Conservation (phyloP, 1,284 basidiomycete species). For the Tilletia walkeri region DNA sequence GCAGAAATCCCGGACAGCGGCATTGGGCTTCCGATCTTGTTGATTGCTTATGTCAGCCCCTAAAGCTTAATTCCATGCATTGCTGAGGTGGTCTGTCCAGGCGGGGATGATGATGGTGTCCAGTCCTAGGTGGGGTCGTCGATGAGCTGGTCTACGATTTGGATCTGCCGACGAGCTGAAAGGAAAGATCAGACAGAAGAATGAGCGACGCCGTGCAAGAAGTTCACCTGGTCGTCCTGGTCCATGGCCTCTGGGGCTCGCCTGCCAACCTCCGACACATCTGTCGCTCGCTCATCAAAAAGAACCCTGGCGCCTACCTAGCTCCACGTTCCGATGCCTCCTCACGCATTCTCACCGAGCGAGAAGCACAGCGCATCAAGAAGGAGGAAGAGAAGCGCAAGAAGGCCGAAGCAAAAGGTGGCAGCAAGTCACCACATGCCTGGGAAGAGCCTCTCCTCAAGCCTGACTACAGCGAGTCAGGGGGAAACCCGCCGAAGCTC, state of each 20-base stretch:
- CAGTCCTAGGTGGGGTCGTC: too few species aligned
- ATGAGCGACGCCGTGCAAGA: slow-evolving; percentile 1
- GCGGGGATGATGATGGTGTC: too few species aligned
- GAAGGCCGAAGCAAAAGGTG: not conserved
- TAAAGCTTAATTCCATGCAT: too few species aligned
- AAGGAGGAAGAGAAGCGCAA: slow-evolving; percentile 11
- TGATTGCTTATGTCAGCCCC: too few species aligned
- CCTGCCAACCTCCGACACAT: slow-evolving; percentile 60
- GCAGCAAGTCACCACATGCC: slow-evolving; percentile 20
- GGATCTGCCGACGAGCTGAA: too few species aligned
- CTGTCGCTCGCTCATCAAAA: slow-evolving; percentile 59
- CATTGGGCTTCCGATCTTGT: too few species aligned
- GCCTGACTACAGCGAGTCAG: slow-evolving; percentile 10
- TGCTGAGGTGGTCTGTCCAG: too few species aligned
- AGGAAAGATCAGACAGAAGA: too few species aligned
- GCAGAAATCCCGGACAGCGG: too few species aligned
- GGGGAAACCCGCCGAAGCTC: slow-evolving; percentile 14
- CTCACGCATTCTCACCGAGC: slow-evolving; percentile 21
- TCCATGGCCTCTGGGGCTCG: slow-evolving; percentile 84
- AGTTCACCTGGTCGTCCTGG: slow-evolving; percentile 67
- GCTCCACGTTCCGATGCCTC: not conserved
- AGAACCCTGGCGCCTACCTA: slow-evolving; percentile 28
- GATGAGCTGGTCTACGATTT: too few species aligned
- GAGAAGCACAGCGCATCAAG: slow-evolving; percentile 13
- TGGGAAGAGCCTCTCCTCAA: slow-evolving; percentile 22